These are phyloP conservation scores for Linnemannia hyalina DNA, from an alignment of 192 early-diverging fungal species.

Conservation along the genomic window DNA sequence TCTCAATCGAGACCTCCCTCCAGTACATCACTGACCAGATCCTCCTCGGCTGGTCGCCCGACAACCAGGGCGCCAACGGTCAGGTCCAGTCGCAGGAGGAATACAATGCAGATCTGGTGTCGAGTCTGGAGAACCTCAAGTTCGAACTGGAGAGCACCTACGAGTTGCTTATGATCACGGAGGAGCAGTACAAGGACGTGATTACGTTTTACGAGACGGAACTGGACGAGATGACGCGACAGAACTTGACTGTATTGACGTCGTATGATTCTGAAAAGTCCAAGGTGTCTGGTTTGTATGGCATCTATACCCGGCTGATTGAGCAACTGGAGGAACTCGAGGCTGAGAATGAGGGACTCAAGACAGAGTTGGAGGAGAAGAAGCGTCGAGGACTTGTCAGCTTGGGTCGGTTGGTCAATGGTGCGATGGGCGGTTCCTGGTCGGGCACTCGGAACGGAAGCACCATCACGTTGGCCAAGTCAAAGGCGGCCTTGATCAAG, in stretches of 20 bases:
- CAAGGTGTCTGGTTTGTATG: constrained; percentile 50
- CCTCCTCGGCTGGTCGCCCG: constrained; percentile 43
- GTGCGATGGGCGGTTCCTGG: constrained; percentile 52
- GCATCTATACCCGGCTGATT: constrained; percentile 46
- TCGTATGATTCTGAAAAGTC: constrained; percentile 57
- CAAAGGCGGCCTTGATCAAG: constrained; percentile 22
- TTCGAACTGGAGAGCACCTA: constrained; percentile 62
- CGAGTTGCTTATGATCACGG: constrained; percentile 63
- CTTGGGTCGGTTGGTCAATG: constrained; percentile 40
- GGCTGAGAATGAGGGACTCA: constrained; percentile 56
- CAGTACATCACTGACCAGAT: constrained; percentile 63
- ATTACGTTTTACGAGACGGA: constrained; percentile 54
- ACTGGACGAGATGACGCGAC: constrained; percentile 51
- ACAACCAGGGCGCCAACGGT: constrained; percentile 29
- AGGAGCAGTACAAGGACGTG: constrained; percentile 54
- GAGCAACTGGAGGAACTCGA: constrained; percentile 58
- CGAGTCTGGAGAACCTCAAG: constrained; percentile 52
- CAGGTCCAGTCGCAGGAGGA: constrained; percentile 49
- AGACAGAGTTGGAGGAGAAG: constrained; percentile 53
- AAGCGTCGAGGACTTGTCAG: constrained; percentile 50
- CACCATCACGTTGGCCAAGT: constrained; percentile 26
- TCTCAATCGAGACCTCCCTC: constrained; percentile 60
- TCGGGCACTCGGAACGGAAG: constrained; percentile 36
- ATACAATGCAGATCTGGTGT: constrained; percentile 46
- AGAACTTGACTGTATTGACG: constrained; percentile 50